Base-by-base conservation (phyloP, 805 yeast genomes). In the Metschnikowia matae region DNA sequence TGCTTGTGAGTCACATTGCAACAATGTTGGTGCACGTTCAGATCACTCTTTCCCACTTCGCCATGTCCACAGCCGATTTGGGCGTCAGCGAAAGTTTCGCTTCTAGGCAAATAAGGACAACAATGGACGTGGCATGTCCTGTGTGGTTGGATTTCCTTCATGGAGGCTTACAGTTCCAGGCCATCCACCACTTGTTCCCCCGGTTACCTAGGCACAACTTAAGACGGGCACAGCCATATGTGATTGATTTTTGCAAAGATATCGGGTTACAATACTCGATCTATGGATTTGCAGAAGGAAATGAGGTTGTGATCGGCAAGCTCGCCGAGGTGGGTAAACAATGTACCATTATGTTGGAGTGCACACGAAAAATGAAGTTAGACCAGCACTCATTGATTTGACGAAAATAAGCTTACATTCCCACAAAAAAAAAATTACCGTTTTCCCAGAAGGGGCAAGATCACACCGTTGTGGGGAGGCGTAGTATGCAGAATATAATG, bases 61-160 rank as follows among this genome's bases (percentile, higher is more conserved):
- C 96, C 35, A 90, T 89, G 96, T 87, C 96, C 1, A 90, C 96
- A 0, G 78, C 94, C 4, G 96, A 89, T 62, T 70, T 89, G 15
- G 96, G 96, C 1, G 78, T 81, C 7, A 78, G 84, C 40, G 97
- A 89, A 65, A 77, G 89, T 6, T 89, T 89, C 62, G 80, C 84
- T 0, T 83, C 86, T 53, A 78, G 94, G 55, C 96, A 89, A 68
- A 63, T 89, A 2, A 77, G 97, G 59, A 90, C 97, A 1, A 89
- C 96, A 2, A 90, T 89, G 96, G 97, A 89, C 64, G 96, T 89
- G 33, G 92, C 86, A 59, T 89, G 97, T 70, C 96, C 97, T 2
- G 84, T 80, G 54, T 89, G 96, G 96, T 75, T 89, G 44, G 97
- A 89, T 65, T 90, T 82, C 60, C 75, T 89, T 62, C 97, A 89